These are phyloP conservation scores for Calocera viscosa DNA, from an alignment of 768 basidiomycete species.

Conservation along the genomic window DNA sequence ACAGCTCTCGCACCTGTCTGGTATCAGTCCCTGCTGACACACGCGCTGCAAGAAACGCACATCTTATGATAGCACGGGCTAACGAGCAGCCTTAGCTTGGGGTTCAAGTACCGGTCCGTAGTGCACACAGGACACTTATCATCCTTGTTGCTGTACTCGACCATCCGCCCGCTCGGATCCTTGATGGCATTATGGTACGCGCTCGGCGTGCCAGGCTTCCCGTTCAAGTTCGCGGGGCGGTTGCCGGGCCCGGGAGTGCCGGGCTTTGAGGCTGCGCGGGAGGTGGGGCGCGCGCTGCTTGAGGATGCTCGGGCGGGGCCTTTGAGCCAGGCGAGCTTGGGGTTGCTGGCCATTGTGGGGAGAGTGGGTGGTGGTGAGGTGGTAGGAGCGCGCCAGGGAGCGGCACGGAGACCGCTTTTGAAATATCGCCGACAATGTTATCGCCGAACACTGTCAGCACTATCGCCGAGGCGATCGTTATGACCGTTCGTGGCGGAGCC, in stretches of 20 bases:
- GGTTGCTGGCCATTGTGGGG: neutral
- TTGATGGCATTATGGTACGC: conserved; percentile 1
- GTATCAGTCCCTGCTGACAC: neutral
- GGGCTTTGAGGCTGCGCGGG: neutral
- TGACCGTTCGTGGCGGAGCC: too few species aligned
- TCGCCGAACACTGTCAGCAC: too few species aligned
- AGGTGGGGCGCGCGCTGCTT: neutral
- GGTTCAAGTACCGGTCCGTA: conserved; percentile 89
- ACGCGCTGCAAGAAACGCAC: conserved; percentile 32
- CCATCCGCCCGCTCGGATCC: conserved; percentile 4
- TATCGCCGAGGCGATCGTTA: too few species aligned
- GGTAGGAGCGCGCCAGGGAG: neutral
- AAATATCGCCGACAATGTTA: neutral
- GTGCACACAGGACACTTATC: conserved; percentile 97
- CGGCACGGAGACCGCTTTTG: neutral
- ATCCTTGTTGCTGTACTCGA: conserved; percentile 38
- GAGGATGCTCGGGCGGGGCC: neutral
- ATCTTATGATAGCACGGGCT: conserved; percentile 98
- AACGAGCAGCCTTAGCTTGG: conserved; percentile 83
- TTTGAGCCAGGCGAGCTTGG: neutral
- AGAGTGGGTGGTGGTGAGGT: neutral
- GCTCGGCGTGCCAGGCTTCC: neutral
- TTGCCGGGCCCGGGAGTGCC: neutral
- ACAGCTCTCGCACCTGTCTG: conserved; percentile 89
- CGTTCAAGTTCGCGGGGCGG: neutral